A percentile compares a stretch with the other conserved stretches of the same genome.
These are phyloP conservation scores for Chernovozyma sophiae-reginae DNA, from an alignment of 1,139 yeast genomes.

Conservation along the genomic window DNA sequence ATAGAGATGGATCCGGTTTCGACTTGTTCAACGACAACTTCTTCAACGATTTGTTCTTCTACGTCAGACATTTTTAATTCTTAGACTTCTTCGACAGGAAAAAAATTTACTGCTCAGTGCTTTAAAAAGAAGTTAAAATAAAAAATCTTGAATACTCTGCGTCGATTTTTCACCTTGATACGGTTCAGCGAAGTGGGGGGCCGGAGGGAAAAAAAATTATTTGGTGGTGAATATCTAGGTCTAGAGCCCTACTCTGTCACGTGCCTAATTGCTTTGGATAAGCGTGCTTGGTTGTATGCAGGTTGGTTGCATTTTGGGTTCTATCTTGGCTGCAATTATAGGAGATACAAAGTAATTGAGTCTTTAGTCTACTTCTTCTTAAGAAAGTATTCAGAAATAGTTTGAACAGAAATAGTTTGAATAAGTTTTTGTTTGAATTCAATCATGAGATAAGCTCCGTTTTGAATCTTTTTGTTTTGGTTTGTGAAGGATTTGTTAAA, in stretches of 20 bases:
- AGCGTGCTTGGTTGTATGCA: too few species aligned
- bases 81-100: constrained; percentile 84
- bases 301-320: too few species aligned
- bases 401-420: too few species aligned
- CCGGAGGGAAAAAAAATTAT: background rate
- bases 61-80: constrained; percentile 72
- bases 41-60: constrained; percentile 81
- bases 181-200: background rate
- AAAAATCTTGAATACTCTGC: background rate
- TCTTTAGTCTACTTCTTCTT: too few species aligned
- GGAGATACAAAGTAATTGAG: too few species aligned
- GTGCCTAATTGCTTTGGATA: too few species aligned
- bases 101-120: constrained; percentile 67
- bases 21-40: constrained; percentile 81
- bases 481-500: too few species aligned
- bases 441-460: too few species aligned
- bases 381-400: too few species aligned
- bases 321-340: too few species aligned
- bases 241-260: constrained; percentile 7
- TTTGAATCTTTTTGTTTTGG: too few species aligned
- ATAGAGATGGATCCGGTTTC: constrained; percentile 86
- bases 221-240: background rate
- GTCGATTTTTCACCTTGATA: background rate
- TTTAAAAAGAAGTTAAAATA: constrained; percentile 8
- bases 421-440: too few species aligned